Evolutionary conservation across 108 stramenopile genomes (phyloP).

Genomic region (Fragilaria radians): DNA sequence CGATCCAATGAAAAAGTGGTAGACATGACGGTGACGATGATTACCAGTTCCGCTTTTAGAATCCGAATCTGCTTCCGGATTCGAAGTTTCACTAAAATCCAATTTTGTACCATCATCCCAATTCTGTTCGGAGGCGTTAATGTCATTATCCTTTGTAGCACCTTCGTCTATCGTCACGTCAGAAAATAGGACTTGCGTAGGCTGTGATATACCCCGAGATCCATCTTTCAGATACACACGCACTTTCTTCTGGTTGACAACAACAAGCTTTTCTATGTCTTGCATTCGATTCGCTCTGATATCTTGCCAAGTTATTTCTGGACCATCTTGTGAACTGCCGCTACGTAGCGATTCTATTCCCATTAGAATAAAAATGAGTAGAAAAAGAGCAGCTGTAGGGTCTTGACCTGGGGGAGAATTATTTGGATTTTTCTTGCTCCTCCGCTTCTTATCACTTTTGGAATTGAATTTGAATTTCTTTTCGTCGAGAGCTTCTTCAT

Average conservation of each 20-base stretch:
- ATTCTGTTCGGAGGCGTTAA: constrained; percentile 11
- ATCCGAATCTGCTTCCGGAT: not conserved
- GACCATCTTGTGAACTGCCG: constrained; percentile 46
- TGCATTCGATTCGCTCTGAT: constrained; percentile 78
- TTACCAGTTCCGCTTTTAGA: not conserved
- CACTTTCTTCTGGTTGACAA: constrained; percentile 84
- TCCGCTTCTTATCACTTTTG: not conserved
- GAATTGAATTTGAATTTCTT: not conserved
- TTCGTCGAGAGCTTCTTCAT: too few species aligned
- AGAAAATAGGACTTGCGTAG: not conserved
- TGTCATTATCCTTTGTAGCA: constrained; percentile 1
- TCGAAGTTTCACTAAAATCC: constrained; percentile 28
- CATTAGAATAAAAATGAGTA: constrained; percentile 48
- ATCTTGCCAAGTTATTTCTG: constrained; percentile 85
- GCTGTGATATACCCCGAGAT: constrained; percentile 18
- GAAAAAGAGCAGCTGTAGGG: constrained; percentile 42
- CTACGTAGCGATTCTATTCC: constrained; percentile 43
- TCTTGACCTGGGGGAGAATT: constrained; percentile 18
- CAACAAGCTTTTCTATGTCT: constrained; percentile 85
- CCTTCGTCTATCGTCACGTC: not conserved
- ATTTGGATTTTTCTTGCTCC: constrained; percentile 19
- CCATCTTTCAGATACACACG: constrained; percentile 62
- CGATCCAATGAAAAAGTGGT: constrained; percentile 95
- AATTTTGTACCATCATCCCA: constrained; percentile 45
- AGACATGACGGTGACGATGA: constrained; percentile 21